Evolutionary conservation across 169 alveolate species (phyloP), one percentile per base, ranked within the genome.

Genomic region (Plasmodium knowlesi): DNA sequence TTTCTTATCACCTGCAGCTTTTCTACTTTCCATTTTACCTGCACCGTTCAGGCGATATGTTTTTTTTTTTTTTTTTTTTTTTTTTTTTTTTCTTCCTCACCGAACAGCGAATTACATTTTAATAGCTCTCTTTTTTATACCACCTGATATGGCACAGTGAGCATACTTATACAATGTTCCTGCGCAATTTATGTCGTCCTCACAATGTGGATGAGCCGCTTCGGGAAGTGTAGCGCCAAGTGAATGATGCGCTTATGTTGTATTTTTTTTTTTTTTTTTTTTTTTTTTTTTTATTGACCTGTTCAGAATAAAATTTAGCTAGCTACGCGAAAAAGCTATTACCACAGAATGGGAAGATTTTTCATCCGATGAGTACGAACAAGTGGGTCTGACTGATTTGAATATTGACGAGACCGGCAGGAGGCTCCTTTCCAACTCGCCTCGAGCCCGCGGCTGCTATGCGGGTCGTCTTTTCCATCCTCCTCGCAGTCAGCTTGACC

Each of bases 41-140:
- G 39, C 32, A 67, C 76, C 76, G 76, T 67, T 67, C 76, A 67
- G 76, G 76, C 76, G 30, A 67, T 67, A 67, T 22, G 76, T 3
- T 1, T 28, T 19, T 19, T 67, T 19, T 67, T 67, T 28, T 67
- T 1, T 28, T 19, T 19, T 67, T 19, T 67, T 67, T 28, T 67
- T 67, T 61, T 46, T 67, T 67, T 67, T 67, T 67, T 22, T 28
- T 28, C 10, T 25, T 67, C 16, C 37, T 28, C 37, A 67, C 76
- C 14, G 76, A 67, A 22, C n/a, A 10, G 76, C 37, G 4, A 25
- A 67, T 3, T 22, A 67, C 76, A 67, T 67, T 67, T 67, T 67
- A 67, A 67, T 25, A 67, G 37, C 76, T 10, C 76, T 19, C 76
- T 67, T 67, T 14, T 67, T 67, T 14, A 19, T 0, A 8, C 39